Conservation (phyloP, 2,329 filamentous ascomycete genomes). For the Aureobasidium sp. region DNA sequence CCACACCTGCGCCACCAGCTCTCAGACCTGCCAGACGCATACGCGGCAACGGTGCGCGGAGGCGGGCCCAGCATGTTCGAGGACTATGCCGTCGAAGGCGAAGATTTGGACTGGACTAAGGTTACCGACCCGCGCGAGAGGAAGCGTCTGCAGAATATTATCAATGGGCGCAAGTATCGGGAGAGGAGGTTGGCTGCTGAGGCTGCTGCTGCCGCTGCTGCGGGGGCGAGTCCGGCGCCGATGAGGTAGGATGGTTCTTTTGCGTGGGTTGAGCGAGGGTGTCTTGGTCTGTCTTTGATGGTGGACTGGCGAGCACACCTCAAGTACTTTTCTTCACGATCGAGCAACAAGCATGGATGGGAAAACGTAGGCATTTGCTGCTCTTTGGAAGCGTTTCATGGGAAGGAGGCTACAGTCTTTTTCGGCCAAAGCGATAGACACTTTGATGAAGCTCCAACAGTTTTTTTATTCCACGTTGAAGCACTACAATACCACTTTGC, state of each 20-base stretch:
- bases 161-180: constrained; percentile 35
- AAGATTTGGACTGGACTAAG: constrained; percentile 34
- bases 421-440: not conserved
- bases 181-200: constrained; percentile 28
- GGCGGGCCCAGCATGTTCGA: constrained; percentile 19
- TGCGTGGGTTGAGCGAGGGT: not conserved
- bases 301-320: not conserved
- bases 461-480: not conserved
- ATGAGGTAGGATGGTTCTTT: not conserved
- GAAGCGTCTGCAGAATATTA: constrained; percentile 34
- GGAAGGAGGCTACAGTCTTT: not conserved
- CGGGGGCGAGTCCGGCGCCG: constrained; percentile 4
- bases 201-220: constrained; percentile 3
- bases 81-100: constrained; percentile 32
- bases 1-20: constrained; percentile 10
- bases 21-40: constrained; percentile 17
- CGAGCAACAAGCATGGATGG: not conserved
- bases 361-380: not conserved
- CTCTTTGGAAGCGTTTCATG: not conserved
- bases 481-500: not conserved
- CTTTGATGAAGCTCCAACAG: not conserved
- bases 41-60: constrained; percentile 18
- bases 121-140: constrained; percentile 32
- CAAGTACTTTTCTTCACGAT: not conserved
- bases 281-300: too few relatives aligned